Evolutionary conservation across 139 green algal species (phyloP).

Genomic region (Tetradesmus obliquus): DNA sequence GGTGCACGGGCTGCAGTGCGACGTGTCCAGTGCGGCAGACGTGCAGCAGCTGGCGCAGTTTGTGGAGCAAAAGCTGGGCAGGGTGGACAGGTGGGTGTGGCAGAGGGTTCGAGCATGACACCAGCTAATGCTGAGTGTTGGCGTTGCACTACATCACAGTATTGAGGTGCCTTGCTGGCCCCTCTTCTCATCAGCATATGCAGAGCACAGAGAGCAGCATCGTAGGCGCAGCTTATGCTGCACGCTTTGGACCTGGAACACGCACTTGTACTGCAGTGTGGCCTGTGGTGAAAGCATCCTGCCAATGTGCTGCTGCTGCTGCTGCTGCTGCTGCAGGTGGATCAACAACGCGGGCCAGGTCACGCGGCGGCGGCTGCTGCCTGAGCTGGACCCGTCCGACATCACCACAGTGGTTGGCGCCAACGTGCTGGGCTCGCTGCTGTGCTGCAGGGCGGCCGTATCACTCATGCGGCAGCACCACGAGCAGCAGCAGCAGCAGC

Average conservation of each 20-base stretch:
- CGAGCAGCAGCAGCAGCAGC: neutral
- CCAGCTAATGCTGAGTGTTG: neutral
- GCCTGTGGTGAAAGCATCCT: too few species aligned
- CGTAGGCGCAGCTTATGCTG: too few species aligned
- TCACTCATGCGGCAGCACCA: constrained; percentile 64
- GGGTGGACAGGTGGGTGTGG: constrained; percentile 57
- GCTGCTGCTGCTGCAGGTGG: constrained; percentile 54
- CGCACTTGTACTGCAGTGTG: too few species aligned
- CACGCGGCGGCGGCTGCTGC: constrained; percentile 63
- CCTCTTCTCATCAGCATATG: too few species aligned
- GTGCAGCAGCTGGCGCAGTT: constrained; percentile 57
- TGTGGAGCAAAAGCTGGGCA: constrained; percentile 53
- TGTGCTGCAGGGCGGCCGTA: constrained; percentile 63
- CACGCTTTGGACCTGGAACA: too few species aligned
- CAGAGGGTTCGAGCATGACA: neutral
- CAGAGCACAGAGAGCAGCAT: too few species aligned
- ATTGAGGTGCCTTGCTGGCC: too few species aligned
- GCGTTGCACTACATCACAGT: too few species aligned
- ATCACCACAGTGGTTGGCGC: constrained; percentile 59
- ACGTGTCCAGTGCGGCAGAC: constrained; percentile 56
- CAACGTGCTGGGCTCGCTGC: constrained; percentile 69
- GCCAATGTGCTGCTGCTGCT: neutral
- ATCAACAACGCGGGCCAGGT: constrained; percentile 78
- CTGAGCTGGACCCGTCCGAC: constrained; percentile 56
- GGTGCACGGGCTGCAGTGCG: constrained; percentile 44